Evolutionary conservation across 805 yeast species (phyloP), one percentile per base, ranked within the genome.

Genomic region (Candida anglica): DNA sequence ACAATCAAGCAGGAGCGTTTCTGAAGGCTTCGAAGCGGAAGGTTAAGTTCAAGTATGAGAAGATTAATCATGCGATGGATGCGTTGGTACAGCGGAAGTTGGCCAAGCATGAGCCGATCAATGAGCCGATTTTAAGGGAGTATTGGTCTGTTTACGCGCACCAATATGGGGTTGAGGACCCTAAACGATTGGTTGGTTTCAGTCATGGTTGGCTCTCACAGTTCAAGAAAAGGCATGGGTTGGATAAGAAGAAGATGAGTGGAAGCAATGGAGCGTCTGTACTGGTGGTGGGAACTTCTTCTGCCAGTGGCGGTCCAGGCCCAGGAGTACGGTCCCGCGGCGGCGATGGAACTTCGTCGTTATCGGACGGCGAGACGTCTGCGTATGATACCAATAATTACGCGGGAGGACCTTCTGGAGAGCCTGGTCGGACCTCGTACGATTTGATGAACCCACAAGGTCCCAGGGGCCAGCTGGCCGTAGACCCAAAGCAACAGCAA

Each of bases 161-260:
- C 37, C 63, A 68, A 45, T 73, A 52, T 47, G 82, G 81, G 7
- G 80, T 77, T 2, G 73, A 69, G 6, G 79, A 77, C 44, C 81
- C 82, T 3, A 77, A 77, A 47, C 56, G 84, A 35, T 50, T 72
- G 36, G 66, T 63, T 18, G 63, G 69, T 11, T 77, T 75, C 41
- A 71, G 78, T 42, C 81, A 77, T 49, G 84, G 84, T 6, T 77
- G 83, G 83, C 53, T 77, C 27, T 60, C 74, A 9, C 79, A 73
- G 45, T 77, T 77, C 53, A 77, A 77, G 50, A 76, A 73, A 42
- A 55, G 81, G 32, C 80, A 77, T 45, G 79, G 74, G 1, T 51
- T 73, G 27, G 60, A 61, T 41, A 58, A 53, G 41, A 49, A 56
- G 28, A 42, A 60, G 33, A 52, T 54, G 61, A 46, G 51, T 31